Base-by-base conservation (phyloP, 2,329 filamentous ascomycete genomes). In the Fusarium miscanthi region DNA sequence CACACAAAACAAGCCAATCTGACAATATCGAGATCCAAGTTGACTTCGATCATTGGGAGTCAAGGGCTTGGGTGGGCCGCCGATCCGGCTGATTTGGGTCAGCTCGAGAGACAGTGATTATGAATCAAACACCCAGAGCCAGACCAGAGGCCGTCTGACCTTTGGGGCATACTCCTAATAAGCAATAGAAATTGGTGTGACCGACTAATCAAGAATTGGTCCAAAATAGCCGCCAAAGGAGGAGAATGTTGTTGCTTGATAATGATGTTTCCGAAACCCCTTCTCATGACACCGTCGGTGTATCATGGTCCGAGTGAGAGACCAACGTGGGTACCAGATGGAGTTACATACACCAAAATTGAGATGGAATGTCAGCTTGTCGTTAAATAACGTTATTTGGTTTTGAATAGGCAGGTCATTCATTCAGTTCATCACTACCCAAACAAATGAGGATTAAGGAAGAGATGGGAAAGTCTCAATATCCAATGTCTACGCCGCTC, bases 401-500 rank as follows among this genome's bases (percentile, higher is more conserved):
- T 52, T 60, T 67, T 63, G 61, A 74, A 64, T 49, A 63, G 70
- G 63, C 48, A 66, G 70, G 59, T 43, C 31, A 31, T 11, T 30
- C 45, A 67, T 62, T 71, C 40, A 53, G 65, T 69, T 58, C 54
- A 64, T 67, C 70, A 46, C 69, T 46, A 51, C 27, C 56, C 53
- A 51, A 70, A 61, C 59, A 51, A 70, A 65, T 40, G 53, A 60
- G 38, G 30, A 49, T 37, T 58, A 49, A 63, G 60, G n/a, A 73
- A 63, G 43, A 66, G 38, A 58, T 38, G 37, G 30, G 49, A 46
- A 66, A 58, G 37, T 49, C 48, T 62, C 31, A 46, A 64, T 40
- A 48, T 10, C 46, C 30, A 33, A 33, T 40, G 48, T 61, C 62
- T 71, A 59, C 74, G 74, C 74, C 74, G 65, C 62, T 73, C n/a